Evolutionary conservation across 202 grass and related monocot species (phyloP), one percentile per base, ranked within the genome.

Genomic region (Carex arenaria): DNA sequence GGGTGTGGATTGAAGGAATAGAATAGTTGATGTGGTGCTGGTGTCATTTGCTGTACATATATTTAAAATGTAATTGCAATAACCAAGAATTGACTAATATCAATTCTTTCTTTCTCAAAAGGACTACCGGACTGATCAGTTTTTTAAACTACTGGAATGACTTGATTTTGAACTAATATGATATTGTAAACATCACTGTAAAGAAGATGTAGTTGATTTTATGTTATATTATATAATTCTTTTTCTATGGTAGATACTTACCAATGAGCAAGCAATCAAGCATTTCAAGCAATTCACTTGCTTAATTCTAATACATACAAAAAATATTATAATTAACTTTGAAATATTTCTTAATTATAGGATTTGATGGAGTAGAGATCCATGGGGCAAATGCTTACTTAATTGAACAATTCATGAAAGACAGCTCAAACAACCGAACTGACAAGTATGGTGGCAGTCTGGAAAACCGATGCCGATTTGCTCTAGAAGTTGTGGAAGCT

Each of bases 341-440:
- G 15, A 65, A 17, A 34, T 68, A 52, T 53, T 28, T 38, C 7
- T 43, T 14, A 22, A 73, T 70, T 10, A 9, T 60, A 87, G 86
- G 89, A 9, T 90, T 90, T 77, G 89, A 90, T 61, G 89, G 89
- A 84, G 85, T 90, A 18, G 85, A 90, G 78, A 72, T 90, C 79
- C 89, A 90, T 17, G 85, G 82, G 11, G 85, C 79, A 10, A 62
- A 87, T 42, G 85, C 79, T 0, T 87, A 83, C 83, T 8, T 90
- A n/a, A 73, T 90, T 14, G 89, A 90, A 54, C 83, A 90, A 74
- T 90, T 90, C 83, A 87, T 90, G 82, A 90, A 90, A 81, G 89
- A 78, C 17, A 78, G 74, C 53, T 78, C 74, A 78, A 78, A 78
- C 18, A 38, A 60, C 30, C 74, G 74, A 3, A 64, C 22, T 40